phyloP scores from a whole-genome alignment of 257 asterid genomes.

The Eustoma russellianum region DNA sequence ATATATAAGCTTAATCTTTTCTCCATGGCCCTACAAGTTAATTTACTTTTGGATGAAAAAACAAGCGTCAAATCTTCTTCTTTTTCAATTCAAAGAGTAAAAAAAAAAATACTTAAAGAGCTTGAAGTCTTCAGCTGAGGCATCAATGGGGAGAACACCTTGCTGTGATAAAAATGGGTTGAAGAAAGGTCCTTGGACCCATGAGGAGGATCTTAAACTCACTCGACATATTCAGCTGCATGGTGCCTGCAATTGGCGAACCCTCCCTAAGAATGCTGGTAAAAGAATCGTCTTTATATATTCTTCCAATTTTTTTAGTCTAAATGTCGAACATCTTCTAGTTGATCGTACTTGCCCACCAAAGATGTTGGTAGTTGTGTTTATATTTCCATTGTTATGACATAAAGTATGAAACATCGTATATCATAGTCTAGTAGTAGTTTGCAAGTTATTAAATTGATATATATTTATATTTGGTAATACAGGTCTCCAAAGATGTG shows the following conservation, averaged over 20 bases:
- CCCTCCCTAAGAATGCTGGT: conserved; percentile 78
- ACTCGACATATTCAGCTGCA: conserved; percentile 38
- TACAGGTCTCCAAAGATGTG: conserved; percentile 71
- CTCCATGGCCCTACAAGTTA: conserved; percentile 28
- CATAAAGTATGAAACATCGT: too few relatives aligned
- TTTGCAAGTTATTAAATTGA: too few relatives aligned
- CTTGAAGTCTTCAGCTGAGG: not conserved
- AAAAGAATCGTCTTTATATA: not conserved
- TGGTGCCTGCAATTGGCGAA: conserved; percentile 78
- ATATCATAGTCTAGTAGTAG: too few relatives aligned
- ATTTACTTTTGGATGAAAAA: conserved; percentile 9
- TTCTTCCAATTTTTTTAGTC: too few relatives aligned
- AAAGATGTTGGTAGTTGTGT: too few relatives aligned
- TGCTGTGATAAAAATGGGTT: conserved; percentile 64
- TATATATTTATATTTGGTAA: not conserved
- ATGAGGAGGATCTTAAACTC: conserved; percentile 68
- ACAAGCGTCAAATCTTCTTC: conserved; percentile 1
- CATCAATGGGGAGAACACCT: conserved; percentile 75
- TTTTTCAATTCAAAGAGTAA: not conserved
- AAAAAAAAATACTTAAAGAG: not conserved
- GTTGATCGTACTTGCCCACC: too few relatives aligned
- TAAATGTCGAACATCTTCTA: not conserved
- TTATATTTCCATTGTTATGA: too few relatives aligned
- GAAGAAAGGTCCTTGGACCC: conserved; percentile 92
- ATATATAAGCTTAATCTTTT: conserved; percentile 27